A percentile compares a stretch with the other conserved stretches of the same genome.
Evolutionary conservation across 257 asterid genomes (phyloP).

Genomic region (Paulownia fortunei): DNA sequence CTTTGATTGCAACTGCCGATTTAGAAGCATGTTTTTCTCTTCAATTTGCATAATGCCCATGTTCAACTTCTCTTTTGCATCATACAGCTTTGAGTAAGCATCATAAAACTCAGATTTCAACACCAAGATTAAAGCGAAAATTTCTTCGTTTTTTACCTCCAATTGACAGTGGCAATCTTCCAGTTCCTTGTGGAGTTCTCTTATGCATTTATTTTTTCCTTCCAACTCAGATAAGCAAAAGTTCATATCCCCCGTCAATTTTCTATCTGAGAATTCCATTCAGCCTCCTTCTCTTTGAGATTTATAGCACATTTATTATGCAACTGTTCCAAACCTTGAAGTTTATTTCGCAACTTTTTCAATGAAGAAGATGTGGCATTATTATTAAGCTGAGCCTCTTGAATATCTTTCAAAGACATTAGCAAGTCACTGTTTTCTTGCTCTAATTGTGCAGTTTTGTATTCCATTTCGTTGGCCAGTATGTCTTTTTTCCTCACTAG

Average conservation of each 20-base stretch:
- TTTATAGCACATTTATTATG: conserved; percentile 35
- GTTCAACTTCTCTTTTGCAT: conserved; percentile 37
- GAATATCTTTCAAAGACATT: conserved; percentile 27
- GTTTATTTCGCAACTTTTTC: conserved; percentile 31
- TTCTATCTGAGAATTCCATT: conserved; percentile 38
- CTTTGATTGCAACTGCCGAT: conserved; percentile 38
- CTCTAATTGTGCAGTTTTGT: conserved; percentile 37
- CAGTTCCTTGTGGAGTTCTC: conserved; percentile 35
- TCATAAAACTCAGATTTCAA: conserved; percentile 43
- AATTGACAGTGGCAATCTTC: conserved; percentile 33
- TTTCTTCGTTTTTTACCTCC: conserved; percentile 45
- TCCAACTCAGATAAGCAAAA: conserved; percentile 38
- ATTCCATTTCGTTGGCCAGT: conserved; percentile 34
- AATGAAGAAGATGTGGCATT: conserved; percentile 27
- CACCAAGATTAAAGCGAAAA: conserved; percentile 25
- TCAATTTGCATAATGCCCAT: conserved; percentile 20
- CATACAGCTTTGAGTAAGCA: conserved; percentile 37
- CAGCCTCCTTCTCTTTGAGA: conserved; percentile 45
- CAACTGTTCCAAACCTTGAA: conserved; percentile 39
- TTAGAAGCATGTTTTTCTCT: conserved; percentile 32
- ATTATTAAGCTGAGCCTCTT: conserved; percentile 33
- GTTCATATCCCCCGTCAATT: conserved; percentile 37
- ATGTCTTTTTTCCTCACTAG: conserved; percentile 39
- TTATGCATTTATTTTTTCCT: conserved; percentile 29
- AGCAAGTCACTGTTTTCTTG: conserved; percentile 40